Evolutionary conservation across 2,329 filamentous ascomycete genomes (phyloP), one percentile per base, ranked within the genome.

Genomic region (Penicillium sp.): DNA sequence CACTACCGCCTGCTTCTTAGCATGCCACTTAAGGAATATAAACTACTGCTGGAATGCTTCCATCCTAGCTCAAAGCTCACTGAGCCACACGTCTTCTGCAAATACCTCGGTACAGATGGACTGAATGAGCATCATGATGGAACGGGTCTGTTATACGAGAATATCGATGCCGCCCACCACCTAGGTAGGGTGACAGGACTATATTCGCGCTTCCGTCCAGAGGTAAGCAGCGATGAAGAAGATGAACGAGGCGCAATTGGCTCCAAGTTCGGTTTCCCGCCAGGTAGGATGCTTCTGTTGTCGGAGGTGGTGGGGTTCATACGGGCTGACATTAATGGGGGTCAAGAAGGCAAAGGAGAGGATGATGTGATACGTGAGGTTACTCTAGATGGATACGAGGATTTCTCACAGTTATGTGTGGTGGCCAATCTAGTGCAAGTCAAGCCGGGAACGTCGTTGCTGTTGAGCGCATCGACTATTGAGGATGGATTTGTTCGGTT

Each of bases 41-140:
- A 86, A 52, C 74, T 94, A 38, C 84, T 92, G 37, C 82, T 95
- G 40, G 89, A 93, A 75, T 90, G 88, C 70, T 92, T 89, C 67
- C 89, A 89, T 61, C 90, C 89, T 0, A 84, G 80, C 60, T 85
- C 82, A 24, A 87, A 86, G 71, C 78, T 88, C 48, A 86, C 82
- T 5, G 86, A 88, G 20, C 87, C 89, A 0, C 86, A 85, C 53
- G 79, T 91, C 13, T 82, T 82, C 68, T 92, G 89, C 72, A 79
- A 84, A 43, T 88, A 88, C 60, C 76, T 87, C 11, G 84, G 82
- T 31, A 90, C 87, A 2, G 78, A 85, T 61, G 81, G 81, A 3
- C 74, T 90, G n/a, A 76, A 78, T 50, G 70, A 70, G 42, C 62
- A 77, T 55, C 68, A 76, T 60, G 71, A 75, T 51, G 70, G 71